Base-by-base conservation (phyloP, 805 yeast genomes). In the Candida schatavii region DNA sequence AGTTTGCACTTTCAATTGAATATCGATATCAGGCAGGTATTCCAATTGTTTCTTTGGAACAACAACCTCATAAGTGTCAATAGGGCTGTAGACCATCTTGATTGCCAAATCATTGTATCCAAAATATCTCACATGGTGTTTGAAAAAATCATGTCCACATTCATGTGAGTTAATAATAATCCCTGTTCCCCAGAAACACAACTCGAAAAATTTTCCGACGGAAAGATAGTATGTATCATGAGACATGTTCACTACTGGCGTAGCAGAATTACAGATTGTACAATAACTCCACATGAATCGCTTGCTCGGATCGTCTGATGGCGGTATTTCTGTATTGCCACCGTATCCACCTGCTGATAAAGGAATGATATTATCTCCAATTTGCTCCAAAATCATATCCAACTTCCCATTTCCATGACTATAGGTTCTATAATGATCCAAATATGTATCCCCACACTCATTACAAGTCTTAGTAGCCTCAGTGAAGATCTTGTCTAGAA, bases 271-370 rank as follows among this genome's bases (percentile, higher is more conserved):
- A 59, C 99, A 93, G 38, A 71, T 73, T 43, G 84, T 86, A 60
- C 99, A 93, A 49, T 76, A 81, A 57, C 95, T 86, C 99, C 99
- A 93, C 69, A 90, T 84, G 41, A 89, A 65, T 32, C 95, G 80
- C 10, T 82, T 80, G 56, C 84, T 77, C 13, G 32, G 32, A 29
- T 31, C 35, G 19, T 17, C 18, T 5, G 35, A 17, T 5, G 35
- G 21, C 9, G 11, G 15, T 5, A 45, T 80, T 80, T 19, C 32
- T 20, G 27, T 21, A 81, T 73, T 19, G 10, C 27, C 27, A 11
- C 11, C 10, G 11, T 11, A 7, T 23, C 7, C 7, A 7, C 27
- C 27, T 7, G 27, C 7, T 77, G 29, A 19, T 74, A 33, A 74
- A 70, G 28, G 14, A 13, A 34, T 6, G 20, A 25, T 26, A 36